phyloP scores from a whole-genome alignment of 306 rosid genomes.

The Albizia julibrissin region DNA sequence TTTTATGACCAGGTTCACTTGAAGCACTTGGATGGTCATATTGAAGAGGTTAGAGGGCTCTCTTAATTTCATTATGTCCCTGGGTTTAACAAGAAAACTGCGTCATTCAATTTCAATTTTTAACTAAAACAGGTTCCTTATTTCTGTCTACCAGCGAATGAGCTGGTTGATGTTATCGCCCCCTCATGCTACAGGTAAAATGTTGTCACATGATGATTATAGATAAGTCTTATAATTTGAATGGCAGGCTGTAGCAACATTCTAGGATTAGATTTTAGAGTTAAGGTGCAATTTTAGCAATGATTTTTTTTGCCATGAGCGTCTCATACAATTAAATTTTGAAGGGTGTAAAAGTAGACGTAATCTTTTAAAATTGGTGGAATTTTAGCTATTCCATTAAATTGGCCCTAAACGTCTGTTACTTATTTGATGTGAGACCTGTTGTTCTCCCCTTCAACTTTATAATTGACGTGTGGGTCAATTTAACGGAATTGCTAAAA shows the following conservation, averaged over 20 bases:
- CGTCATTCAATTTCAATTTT: slow-evolving; percentile 43
- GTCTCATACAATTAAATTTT: too few relatives aligned
- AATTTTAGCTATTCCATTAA: too few relatives aligned
- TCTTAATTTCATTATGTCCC: slow-evolving; percentile 22
- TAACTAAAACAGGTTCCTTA: slow-evolving; percentile 84
- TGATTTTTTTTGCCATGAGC: too few relatives aligned
- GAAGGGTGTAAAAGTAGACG: too few relatives aligned
- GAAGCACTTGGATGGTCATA: slow-evolving; percentile 96
- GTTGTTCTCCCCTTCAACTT: too few relatives aligned
- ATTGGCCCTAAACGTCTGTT: too few relatives aligned
- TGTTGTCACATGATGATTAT: slow-evolving; percentile 3
- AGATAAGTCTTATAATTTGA: not conserved
- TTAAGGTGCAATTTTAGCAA: too few relatives aligned
- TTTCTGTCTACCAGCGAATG: slow-evolving; percentile 98
- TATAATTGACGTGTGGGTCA: too few relatives aligned
- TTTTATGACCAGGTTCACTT: slow-evolving; percentile 67
- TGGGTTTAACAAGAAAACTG: slow-evolving; percentile 30
- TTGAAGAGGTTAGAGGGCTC: slow-evolving; percentile 76
- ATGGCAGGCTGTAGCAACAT: not conserved
- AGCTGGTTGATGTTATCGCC: slow-evolving; percentile 94
- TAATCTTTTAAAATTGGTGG: too few relatives aligned
- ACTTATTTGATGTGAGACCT: too few relatives aligned
- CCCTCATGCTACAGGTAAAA: slow-evolving; percentile 98
- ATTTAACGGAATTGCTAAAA: too few relatives aligned
- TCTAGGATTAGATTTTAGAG: not conserved